Conservation (phyloP, 202 grass and related monocot species). For the Alloteropsis angusta region DNA sequence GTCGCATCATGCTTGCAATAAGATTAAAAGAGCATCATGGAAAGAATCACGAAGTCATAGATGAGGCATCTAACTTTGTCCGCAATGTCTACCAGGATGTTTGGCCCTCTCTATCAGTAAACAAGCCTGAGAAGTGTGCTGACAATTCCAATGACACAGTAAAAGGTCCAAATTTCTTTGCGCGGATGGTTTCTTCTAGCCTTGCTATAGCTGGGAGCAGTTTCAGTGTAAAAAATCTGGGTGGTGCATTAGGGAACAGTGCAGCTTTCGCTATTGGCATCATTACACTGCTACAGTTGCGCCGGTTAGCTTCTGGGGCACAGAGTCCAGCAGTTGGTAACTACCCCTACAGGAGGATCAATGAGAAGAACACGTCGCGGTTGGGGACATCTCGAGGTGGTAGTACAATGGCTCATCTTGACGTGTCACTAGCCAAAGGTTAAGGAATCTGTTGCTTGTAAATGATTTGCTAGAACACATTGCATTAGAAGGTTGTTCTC, state of each 20-base stretch:
- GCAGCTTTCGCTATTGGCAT: constrained; percentile 34
- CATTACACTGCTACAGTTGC: constrained; percentile 32
- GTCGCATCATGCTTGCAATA: constrained; percentile 51
- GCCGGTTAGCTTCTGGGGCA: constrained; percentile 24
- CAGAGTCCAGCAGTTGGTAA: background rate
- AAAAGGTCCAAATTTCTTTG: constrained; percentile 20
- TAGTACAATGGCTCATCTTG: constrained; percentile 16
- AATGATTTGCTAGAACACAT: background rate
- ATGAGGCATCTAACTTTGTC: constrained; percentile 44
- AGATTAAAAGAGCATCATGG: constrained; percentile 49
- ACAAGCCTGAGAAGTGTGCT: constrained; percentile 17
- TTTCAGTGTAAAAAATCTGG: constrained; percentile 20
- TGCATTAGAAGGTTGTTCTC: background rate
- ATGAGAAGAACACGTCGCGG: background rate
- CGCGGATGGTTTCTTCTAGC: constrained; percentile 28
- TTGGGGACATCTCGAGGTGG: background rate
- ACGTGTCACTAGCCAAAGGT: constrained; percentile 44
- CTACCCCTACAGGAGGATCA: constrained; percentile 30
- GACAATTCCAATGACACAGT: background rate
- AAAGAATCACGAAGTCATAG: constrained; percentile 33
- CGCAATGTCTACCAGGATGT: constrained; percentile 32
- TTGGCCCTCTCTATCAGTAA: constrained; percentile 27
- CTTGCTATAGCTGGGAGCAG: constrained; percentile 30
- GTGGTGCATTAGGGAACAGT: constrained; percentile 35
- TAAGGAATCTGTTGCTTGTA: constrained; percentile 33